A percentile compares a stretch with the other conserved stretches of the same genome.
Evolutionary conservation across 192 early-diverging fungal genomes (phyloP).

Genomic region (Podila clonocystis): DNA sequence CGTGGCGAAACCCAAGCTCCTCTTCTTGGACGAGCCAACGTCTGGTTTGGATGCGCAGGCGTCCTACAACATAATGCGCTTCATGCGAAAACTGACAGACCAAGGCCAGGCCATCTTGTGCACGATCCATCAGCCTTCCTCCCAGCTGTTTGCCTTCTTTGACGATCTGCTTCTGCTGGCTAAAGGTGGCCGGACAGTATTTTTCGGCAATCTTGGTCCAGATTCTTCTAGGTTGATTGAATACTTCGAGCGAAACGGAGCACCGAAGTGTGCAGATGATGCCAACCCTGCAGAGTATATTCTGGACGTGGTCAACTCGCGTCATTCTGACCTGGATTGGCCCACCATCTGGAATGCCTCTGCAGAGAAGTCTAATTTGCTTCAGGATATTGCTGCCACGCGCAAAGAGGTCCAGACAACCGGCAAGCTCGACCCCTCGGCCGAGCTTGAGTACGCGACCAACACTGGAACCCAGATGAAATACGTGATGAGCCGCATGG

Average conservation of each 20-base stretch:
- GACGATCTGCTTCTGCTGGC: slow-evolving; percentile 81
- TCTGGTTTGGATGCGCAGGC: slow-evolving; percentile 83
- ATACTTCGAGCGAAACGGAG: slow-evolving; percentile 82
- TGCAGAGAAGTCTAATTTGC: slow-evolving; percentile 47
- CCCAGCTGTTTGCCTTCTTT: slow-evolving; percentile 83
- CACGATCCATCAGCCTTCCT: slow-evolving; percentile 87
- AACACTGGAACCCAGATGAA: slow-evolving; percentile 56
- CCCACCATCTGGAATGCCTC: slow-evolving; percentile 73
- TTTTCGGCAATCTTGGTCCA: slow-evolving; percentile 82
- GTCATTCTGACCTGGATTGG: slow-evolving; percentile 71
- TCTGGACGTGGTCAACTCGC: slow-evolving; percentile 81
- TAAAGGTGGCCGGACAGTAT: slow-evolving; percentile 80
- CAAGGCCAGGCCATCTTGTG: slow-evolving; percentile 74
- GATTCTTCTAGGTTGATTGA: slow-evolving; percentile 69
- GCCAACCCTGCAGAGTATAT: slow-evolving; percentile 92
- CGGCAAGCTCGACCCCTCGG: slow-evolving; percentile 11
- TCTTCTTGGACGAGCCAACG: slow-evolving; percentile 92
- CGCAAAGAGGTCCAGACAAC: slow-evolving; percentile 11
- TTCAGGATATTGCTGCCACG: slow-evolving; percentile 63
- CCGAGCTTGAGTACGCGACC: slow-evolving; percentile 58
- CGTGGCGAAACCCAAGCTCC: slow-evolving; percentile 75
- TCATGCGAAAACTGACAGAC: slow-evolving; percentile 68
- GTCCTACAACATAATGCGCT: slow-evolving; percentile 74
- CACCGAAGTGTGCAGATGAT: slow-evolving; percentile 64
- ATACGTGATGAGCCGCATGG: slow-evolving; percentile 71